Base-by-base conservation (phyloP, 1,139 yeast species). In the Scheffersomyces parashehatae region DNA sequence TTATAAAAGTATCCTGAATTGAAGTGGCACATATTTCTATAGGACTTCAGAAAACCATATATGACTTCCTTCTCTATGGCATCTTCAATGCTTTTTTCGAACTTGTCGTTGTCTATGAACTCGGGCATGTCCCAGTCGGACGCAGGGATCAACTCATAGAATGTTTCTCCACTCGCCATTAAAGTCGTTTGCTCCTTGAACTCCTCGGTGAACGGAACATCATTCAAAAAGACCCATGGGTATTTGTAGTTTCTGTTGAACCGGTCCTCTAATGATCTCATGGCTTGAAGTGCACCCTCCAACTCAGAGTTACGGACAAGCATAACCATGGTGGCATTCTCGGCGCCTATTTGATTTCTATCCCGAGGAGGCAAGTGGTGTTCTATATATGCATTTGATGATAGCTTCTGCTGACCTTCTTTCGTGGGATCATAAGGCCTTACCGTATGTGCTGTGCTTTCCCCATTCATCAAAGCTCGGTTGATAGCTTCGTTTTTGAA, bases 81-180 rank as follows among this genome's bases (percentile, higher is more conserved):
- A n/a, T 60, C 44, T 2, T 47, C 36, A 29, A 74, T 48, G 44
- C 60, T 59, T 12, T 58, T 50, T 28, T 65, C 58, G 5, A 71
- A 46, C 45, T 58, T 63, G 2, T 57, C 49, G 36, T 56, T 54
- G 49, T 72, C 69, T 1, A 75, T 73, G 46, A 62, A 68, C 0
- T 51, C 46, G 0, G 79, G 79, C 3, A 73, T 68, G 29, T 72
- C 57, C 79, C 79, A 74, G 52, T 75, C 77, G 15, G 57, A 62
- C 28, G 46, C 50, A 0, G 79, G 79, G 2, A 75, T 68, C 37
- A 74, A 56, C 46, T 74, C 79, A 51, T 75, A 71, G 49, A 46
- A 74, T 1, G 91, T 82, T 39, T 77, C 64, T 0, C 97, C 95
- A 46, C 91, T 84, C 0, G 91, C 96, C 96, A 91, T 87, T 28